Evolutionary conservation across 495 filamentous ascomycete species (phyloP), one percentile per base, ranked within the genome.

Genomic region (Aspergillus sclerotioniger): DNA sequence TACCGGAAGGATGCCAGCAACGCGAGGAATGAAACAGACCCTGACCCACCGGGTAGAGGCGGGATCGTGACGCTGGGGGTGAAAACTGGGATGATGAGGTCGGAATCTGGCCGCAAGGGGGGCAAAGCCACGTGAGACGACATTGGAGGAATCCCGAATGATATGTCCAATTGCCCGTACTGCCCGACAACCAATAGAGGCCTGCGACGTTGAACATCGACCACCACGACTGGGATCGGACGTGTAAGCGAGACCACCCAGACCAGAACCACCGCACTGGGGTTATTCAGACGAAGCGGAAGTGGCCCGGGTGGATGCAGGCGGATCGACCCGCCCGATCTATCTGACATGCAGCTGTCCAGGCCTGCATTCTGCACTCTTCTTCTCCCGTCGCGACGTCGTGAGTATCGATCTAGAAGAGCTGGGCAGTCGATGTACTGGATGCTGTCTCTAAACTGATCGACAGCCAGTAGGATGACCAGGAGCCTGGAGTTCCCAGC

Each of bases 241-340:
- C 15, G 47, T 6, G 28, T 12, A 15, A 49, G 20, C 46, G 20
- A 28, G 46, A 49, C 46, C 15, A 16, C 19, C 12, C 45, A 25
- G 2, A 9, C 25, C 17, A 29, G 17, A 17, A 47, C 6, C 19
- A 47, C 17, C 12, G 21, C 6, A 12, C 21, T 25, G 19, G 45
- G 20, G 9, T 50, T n/a, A 31, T 12, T 15, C 16, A 16, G 28
- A 17, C 15, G 47, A 32, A 50, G 25, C 31, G 47, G 46, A 17
- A 25, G 25, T 25, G 25, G 2, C 46, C 46, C 25, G 46, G 47
- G 47, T 50, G 47, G 47, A 29, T 50, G 47, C 47, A 33, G 47
- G 52, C 52, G 52, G 52, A 43, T 29, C 52, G 39, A 46, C 28
- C 52, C 52, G 52, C 37, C 52, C 21, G 52, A 51, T 57, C 41